A percentile compares a stretch with the other conserved stretches of the same genome.
phyloP scores from a whole-genome alignment of 805 yeast genomes.

The Wickerhamomyces alni region DNA sequence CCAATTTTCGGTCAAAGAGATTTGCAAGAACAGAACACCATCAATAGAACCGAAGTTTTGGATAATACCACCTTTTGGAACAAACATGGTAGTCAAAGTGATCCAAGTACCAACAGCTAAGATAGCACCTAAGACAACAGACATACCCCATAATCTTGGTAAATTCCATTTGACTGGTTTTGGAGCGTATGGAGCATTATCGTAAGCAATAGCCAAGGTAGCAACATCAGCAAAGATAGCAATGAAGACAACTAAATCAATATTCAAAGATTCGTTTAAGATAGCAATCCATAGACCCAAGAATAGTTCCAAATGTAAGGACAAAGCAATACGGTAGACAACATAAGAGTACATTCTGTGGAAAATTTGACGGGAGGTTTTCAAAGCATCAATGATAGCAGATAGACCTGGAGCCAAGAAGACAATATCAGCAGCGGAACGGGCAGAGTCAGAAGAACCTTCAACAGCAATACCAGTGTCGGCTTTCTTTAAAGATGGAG shows the following conservation, averaged over 20 bases:
- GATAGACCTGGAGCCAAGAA: constrained; percentile 94
- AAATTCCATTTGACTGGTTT: constrained; percentile 94
- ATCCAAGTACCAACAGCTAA: constrained; percentile 94
- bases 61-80: constrained; percentile 86
- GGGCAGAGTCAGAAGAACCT: constrained; percentile 96
- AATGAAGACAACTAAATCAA: constrained; percentile 90
- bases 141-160: constrained; percentile 97
- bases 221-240: constrained; percentile 98
- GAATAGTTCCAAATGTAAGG: constrained; percentile 91
- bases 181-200: constrained; percentile 92
- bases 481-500: constrained; percentile 95
- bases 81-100: constrained; percentile 89
- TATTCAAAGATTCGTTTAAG: constrained; percentile 77
- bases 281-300: constrained; percentile 96
- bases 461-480: constrained; percentile 97
- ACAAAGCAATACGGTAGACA: constrained; percentile 95
- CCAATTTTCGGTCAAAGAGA: constrained; percentile 95
- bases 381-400: constrained; percentile 89
- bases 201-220: constrained; percentile 94
- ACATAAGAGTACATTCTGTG: constrained; percentile 98
- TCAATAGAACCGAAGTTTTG: constrained; percentile 94
- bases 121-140: constrained; percentile 76
- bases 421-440: constrained; percentile 95
- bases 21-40: constrained; percentile 90
- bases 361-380: constrained; percentile 95